Base-by-base conservation (phyloP, 257 asterid species). In the Cinchona pubescens region DNA sequence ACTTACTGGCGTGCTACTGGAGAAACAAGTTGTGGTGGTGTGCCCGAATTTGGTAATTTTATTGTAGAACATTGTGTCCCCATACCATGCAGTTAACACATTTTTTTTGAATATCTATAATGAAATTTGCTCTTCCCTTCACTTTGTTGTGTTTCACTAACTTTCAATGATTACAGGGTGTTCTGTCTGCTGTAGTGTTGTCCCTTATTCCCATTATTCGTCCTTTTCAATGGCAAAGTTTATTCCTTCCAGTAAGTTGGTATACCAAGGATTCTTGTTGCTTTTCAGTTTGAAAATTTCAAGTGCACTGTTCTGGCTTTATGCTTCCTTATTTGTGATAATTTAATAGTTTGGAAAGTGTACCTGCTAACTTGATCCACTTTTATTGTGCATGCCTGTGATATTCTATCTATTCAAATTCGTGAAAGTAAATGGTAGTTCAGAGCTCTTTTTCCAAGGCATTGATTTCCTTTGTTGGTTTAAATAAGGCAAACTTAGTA, bases 171-270 rank as follows among this genome's bases (percentile, higher is more conserved):
- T 15, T 76, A 59, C 87, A 94, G 98, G 98, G 98, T 68, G 82
- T 94, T 79, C 86, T 94, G 38, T 89, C 97, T 2, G 97, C 98
- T 79, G 86, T 83, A 72, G 96, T 90, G 79, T 77, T 94, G 85
- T 90, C 97, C 76, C 75, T 91, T 79, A 86, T 92, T 72, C 97
- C 98, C 73, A 84, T 94, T 69, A 90, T 94, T 78, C 96, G 94
- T 75, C 98, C 98, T 79, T 94, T 94, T 77, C 94, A 94, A 79
- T 94, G 98, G 98, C 98, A 94, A 83, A 94, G 98, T 86, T 90
- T 94, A 80, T 92, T 92, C 82, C 91, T 94, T 79, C 97, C 98
- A 16, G 98, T 94, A 88, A 83, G 93, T 87, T 85, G 69, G 69
- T 74, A 79, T 74, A 53, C 62, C 77, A 51, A 38, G 60, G 64